phyloP scores from a whole-genome alignment of 805 yeast species.

The Hanseniaspora lachancei region DNA sequence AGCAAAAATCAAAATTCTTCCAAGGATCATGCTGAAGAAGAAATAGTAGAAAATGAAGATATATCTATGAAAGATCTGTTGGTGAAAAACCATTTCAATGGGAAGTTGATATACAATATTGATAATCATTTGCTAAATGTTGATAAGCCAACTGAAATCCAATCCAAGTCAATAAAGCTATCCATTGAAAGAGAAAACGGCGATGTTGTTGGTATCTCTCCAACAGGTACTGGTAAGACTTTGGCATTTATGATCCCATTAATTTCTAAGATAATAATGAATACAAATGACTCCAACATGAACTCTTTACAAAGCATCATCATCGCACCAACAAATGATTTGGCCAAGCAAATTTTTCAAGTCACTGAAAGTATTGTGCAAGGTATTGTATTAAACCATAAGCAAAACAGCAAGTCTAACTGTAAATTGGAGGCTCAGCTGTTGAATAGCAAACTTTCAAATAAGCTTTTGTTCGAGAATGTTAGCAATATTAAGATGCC shows the following conservation, averaged over 20 bases:
- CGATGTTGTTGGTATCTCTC: conserved; percentile 74
- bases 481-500: conserved; percentile 39
- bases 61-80: conserved; percentile 67
- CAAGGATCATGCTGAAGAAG: conserved; percentile 21
- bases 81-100: conserved; percentile 52
- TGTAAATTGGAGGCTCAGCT: conserved; percentile 1
- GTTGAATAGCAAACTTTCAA: conserved; percentile 32
- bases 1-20: conserved; percentile 20
- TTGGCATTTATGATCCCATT: conserved; percentile 78
- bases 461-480: conserved; percentile 36
- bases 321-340: conserved; percentile 87
- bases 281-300: conserved; percentile 17
- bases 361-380: conserved; percentile 48
- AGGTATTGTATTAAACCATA: conserved; percentile 19
- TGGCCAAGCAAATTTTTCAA: conserved; percentile 71
- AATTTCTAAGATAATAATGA: conserved; percentile 38
- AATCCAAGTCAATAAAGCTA: conserved; percentile 76
- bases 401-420: not conserved
- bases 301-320: conserved; percentile 59
- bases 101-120: conserved; percentile 31
- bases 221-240: conserved; percentile 97
- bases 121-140: conserved; percentile 57
- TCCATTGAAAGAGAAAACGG: conserved; percentile 53
- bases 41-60: conserved; percentile 24
- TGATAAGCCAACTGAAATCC: conserved; percentile 83